Percentiles rank a stretch among this genome's conserved stretches.
Evolutionary conservation across 495 filamentous ascomycete genomes (phyloP).

Genomic region (Amphirosellinia nigrospora): DNA sequence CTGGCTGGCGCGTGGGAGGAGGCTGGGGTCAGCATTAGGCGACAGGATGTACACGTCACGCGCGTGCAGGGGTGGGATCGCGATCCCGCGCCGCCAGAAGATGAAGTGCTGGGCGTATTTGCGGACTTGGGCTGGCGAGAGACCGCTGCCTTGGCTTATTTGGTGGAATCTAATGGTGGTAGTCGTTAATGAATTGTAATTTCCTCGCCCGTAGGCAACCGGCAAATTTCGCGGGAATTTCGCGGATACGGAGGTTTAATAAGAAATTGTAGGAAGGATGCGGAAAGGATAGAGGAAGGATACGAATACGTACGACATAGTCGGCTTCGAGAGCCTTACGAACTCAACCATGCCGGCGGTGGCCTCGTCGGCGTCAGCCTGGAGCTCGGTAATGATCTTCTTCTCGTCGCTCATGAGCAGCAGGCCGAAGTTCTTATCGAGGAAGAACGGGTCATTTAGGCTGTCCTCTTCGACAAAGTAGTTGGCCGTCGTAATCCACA

Average conservation of each 20-base stretch:
- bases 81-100: conserved; percentile 90
- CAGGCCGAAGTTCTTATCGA: conserved; percentile 85
- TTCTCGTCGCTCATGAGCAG: conserved; percentile 85
- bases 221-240: not conserved
- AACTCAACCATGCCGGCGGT: conserved; percentile 79
- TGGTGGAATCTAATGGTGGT: conserved; percentile 64
- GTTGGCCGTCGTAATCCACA: conserved; percentile 86
- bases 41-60: conserved; percentile 93
- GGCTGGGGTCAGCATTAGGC: conserved; percentile 83
- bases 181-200: not conserved
- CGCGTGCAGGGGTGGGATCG: conserved; percentile 88
- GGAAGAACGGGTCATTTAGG: conserved; percentile 61
- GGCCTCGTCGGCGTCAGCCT: conserved; percentile 72
- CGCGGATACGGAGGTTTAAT: not conserved
- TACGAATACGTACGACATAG: conserved; percentile 64
- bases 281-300: not conserved
- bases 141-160: conserved; percentile 72
- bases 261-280: not conserved
- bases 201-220: conserved; percentile 21
- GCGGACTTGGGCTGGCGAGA: conserved; percentile 79
- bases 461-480: conserved; percentile 72
- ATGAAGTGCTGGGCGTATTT: conserved; percentile 89
- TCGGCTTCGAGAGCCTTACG: conserved; percentile 81
- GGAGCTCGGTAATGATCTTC: conserved; percentile 81
- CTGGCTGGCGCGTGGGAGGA: conserved; percentile 71